These are phyloP conservation scores for Biscogniauxia marginata DNA, from an alignment of 2,329 filamentous ascomycete species.

Conservation along the genomic window DNA sequence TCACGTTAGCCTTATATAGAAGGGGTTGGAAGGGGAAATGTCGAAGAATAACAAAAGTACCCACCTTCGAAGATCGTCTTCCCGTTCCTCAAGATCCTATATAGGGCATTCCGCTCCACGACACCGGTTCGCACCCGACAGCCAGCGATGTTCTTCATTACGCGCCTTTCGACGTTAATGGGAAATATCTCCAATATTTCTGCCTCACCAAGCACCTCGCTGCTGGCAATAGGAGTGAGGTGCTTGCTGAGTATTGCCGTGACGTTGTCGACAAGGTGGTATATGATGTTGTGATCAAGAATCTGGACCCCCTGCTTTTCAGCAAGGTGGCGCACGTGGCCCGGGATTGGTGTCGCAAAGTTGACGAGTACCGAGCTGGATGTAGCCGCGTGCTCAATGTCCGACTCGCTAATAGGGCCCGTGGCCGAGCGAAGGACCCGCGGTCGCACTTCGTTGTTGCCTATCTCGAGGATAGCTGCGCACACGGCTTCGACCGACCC, in stretches of 20 bases:
- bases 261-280: conserved; percentile 73
- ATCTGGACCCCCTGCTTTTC: conserved; percentile 71
- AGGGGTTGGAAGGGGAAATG: not conserved
- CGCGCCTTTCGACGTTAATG: conserved; percentile 73
- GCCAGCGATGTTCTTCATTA: conserved; percentile 76
- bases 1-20: not conserved
- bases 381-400: conserved; percentile 81
- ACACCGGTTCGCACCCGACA: conserved; percentile 82
- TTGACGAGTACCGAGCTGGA: conserved; percentile 77
- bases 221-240: conserved; percentile 64
- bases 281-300: conserved; percentile 84
- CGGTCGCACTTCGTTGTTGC: conserved; percentile 79
- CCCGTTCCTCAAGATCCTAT: conserved; percentile 69
- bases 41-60: conserved; percentile 33
- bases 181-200: conserved; percentile 81
- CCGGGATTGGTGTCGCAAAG: conserved; percentile 75
- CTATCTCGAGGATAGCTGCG: conserved; percentile 72
- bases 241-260: conserved; percentile 66
- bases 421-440: conserved; percentile 75
- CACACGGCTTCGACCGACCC: conserved; percentile 91
- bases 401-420: conserved; percentile 78
- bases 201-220: conserved; percentile 80
- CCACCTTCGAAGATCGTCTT: conserved; percentile 79
- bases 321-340: conserved; percentile 67
- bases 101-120: conserved; percentile 61